A percentile compares a stretch with the other conserved stretches of the same genome.
These are phyloP conservation scores for Euphorbia peplus DNA, from an alignment of 345 rosid genomes.

Conservation along the genomic window DNA sequence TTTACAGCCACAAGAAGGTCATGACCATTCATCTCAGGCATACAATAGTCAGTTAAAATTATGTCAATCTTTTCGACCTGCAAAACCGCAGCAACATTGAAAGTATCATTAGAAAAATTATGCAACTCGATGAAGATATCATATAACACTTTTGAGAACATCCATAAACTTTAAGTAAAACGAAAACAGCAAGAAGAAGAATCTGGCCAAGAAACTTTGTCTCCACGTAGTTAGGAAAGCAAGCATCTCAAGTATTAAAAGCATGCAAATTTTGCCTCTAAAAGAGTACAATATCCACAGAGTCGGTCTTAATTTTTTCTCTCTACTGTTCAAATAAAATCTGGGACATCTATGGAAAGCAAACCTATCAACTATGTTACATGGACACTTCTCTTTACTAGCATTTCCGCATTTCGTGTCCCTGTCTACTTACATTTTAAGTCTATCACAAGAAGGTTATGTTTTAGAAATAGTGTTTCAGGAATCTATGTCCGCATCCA, in stretches of 20 bases:
- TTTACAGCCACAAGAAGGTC: slow-evolving; percentile 21
- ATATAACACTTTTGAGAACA: neutral
- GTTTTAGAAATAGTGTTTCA: no score
- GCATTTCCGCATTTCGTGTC: no score
- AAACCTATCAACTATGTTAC: neutral
- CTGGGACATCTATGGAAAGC: no score
- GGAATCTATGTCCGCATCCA: no score
- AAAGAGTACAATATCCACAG: neutral
- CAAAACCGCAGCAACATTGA: neutral
- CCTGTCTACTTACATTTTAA: no score
- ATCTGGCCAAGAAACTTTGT: neutral
- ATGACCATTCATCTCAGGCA: slow-evolving; percentile 22
- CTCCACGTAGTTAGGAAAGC: neutral
- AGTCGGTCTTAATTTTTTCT: neutral
- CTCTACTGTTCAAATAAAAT: neutral
- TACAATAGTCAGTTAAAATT: slow-evolving; percentile 19
- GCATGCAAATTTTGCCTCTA: neutral
- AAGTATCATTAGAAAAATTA: neutral
- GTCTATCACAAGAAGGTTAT: no score
- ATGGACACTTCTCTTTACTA: no score
- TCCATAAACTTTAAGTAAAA: neutral
- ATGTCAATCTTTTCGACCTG: slow-evolving; percentile 17
- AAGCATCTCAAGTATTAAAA: neutral
- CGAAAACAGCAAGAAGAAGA: neutral
- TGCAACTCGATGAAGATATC: neutral